Evolutionary conservation across 2,329 filamentous ascomycete species (phyloP).

Genomic region (Ophiocordyceps sinensis): DNA sequence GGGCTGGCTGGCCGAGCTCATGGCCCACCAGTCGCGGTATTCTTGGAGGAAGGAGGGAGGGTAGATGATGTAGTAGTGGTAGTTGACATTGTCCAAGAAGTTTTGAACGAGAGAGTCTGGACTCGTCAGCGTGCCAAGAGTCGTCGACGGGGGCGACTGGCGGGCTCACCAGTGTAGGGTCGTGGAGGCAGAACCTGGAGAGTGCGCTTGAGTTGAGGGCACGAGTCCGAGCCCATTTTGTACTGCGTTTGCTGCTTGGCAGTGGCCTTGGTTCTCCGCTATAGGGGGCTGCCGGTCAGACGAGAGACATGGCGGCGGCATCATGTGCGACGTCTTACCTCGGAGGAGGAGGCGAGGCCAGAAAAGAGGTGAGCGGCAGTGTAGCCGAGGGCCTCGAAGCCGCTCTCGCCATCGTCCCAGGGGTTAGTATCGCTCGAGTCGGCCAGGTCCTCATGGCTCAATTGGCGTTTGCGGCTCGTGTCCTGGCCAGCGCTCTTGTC

Average conservation of each 20-base stretch:
- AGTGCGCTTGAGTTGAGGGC: conserved; percentile 16
- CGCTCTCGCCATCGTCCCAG: conserved; percentile 12
- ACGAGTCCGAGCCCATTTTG: conserved; percentile 7
- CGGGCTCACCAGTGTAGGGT: conserved; percentile 18
- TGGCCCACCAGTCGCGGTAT: conserved; percentile 20
- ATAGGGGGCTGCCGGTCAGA: not conserved
- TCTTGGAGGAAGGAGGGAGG: conserved; percentile 19
- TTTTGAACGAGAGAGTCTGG: conserved; percentile 22
- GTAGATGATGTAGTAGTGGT: conserved; percentile 24
- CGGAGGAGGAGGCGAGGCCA: conserved; percentile 10
- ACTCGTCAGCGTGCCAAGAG: not conserved
- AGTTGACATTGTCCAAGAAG: conserved; percentile 22
- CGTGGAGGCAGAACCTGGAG: conserved; percentile 17
- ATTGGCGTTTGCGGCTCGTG: conserved; percentile 10
- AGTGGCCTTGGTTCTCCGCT: conserved; percentile 7
- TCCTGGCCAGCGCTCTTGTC: conserved; percentile 10
- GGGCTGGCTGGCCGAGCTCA: conserved; percentile 13
- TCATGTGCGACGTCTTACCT: conserved; percentile 7
- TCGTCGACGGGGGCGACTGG: not conserved
- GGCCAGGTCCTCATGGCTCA: conserved; percentile 6
- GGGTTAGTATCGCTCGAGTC: conserved; percentile 8
- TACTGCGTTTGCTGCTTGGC: conserved; percentile 8
- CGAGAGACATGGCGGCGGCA: not conserved
- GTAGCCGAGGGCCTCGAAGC: conserved; percentile 21
- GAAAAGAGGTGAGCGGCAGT: conserved; percentile 17